Conservation (phyloP, 2,329 filamentous ascomycete species). For the Trichoderma harzianum region DNA sequence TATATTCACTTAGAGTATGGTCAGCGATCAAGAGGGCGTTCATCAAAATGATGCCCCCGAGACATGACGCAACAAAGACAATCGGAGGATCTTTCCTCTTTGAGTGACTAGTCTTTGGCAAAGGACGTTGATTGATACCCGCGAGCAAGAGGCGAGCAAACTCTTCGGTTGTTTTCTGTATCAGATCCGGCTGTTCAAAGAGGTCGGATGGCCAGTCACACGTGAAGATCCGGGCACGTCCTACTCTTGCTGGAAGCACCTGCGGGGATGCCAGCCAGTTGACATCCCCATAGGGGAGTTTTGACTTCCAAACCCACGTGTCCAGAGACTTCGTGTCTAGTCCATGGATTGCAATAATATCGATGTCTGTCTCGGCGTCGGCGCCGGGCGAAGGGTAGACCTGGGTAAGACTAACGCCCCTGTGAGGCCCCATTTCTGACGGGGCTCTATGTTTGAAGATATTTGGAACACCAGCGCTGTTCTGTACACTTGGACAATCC, state of each 20-base stretch:
- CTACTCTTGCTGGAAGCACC: conserved; percentile 26
- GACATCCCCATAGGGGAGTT: conserved; percentile 11
- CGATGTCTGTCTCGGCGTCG: conserved; percentile 19
- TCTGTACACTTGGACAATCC: not conserved
- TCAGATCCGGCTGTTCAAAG: conserved; percentile 19
- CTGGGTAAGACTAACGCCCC: not conserved
- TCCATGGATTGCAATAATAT: conserved; percentile 38
- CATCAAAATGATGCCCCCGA: conserved; percentile 32
- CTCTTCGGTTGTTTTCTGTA: conserved; percentile 22
- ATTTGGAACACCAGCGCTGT: not conserved
- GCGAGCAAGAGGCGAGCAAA: conserved; percentile 25
- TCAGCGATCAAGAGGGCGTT: conserved; percentile 27
- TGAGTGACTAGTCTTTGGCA: not conserved
- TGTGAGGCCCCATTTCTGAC: not conserved
- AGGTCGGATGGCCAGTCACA: conserved; percentile 30
- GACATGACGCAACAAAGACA: conserved; percentile 34
- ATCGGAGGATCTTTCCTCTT: conserved; percentile 24
- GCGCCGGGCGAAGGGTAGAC: not conserved
- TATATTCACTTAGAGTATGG: conserved; percentile 18
- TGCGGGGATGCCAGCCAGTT: conserved; percentile 27
- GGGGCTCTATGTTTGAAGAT: not conserved
- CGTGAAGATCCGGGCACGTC: conserved; percentile 27
- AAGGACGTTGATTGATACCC: conserved; percentile 22
- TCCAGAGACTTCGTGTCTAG: conserved; percentile 30
- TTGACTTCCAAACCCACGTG: conserved; percentile 27